Conservation (phyloP, 2,329 filamentous ascomycete genomes). For the Sarocladiaceae sp. region DNA sequence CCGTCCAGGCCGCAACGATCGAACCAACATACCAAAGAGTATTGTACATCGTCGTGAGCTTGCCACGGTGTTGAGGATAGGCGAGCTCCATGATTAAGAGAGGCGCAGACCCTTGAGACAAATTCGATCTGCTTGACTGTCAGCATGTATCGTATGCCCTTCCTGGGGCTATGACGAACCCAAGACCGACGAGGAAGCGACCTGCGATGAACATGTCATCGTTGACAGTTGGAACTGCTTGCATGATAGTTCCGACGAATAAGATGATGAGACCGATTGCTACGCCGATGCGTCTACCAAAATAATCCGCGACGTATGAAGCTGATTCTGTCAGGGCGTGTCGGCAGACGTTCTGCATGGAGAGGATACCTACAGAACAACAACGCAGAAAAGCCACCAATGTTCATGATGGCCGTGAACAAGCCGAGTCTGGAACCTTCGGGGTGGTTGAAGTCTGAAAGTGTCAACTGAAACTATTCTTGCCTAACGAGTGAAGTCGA, state of each 20-base stretch:
- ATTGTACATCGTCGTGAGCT: slow-evolving; percentile 11
- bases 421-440: neutral
- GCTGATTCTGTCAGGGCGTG: neutral
- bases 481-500: neutral
- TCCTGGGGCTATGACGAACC: neutral
- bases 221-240: neutral
- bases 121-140: slow-evolving; percentile 2
- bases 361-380: neutral
- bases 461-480: neutral
- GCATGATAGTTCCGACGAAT: neutral
- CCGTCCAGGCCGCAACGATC: slow-evolving; percentile 15
- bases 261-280: neutral
- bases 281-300: neutral
- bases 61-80: slow-evolving; percentile 9
- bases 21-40: slow-evolving; percentile 12
- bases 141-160: too few relatives aligned
- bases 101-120: slow-evolving; percentile 10
- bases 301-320: neutral
- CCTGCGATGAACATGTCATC: neutral
- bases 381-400: neutral
- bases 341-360: too few relatives aligned
- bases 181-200: neutral
- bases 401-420: neutral
- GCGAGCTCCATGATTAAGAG: slow-evolving; percentile 12
- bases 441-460: neutral